Conservation (phyloP, 2,329 filamentous ascomycete species). For the Diaporthe sp. region DNA sequence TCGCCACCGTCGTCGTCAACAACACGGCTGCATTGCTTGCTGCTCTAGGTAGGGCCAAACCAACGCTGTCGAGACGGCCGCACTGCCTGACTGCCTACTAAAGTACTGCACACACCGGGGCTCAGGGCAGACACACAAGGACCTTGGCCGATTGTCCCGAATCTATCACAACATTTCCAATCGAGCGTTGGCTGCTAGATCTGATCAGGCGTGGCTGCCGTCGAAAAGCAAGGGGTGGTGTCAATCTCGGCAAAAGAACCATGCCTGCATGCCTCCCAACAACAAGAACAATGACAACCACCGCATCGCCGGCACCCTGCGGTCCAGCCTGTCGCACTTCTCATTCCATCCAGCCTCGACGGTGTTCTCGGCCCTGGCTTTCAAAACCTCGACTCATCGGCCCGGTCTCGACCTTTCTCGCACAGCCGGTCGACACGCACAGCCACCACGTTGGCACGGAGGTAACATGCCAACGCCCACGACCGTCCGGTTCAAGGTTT, state of each 20-base stretch:
- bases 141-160: not conserved
- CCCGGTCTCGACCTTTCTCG: not conserved
- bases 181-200: constrained; percentile 11
- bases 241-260: constrained; percentile 28
- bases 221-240: constrained; percentile 28
- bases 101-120: not conserved
- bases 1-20: not conserved
- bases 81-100: not conserved
- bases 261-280: constrained; percentile 17
- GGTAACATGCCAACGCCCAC: not conserved
- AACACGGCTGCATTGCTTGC: not conserved
- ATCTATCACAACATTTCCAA: not conserved
- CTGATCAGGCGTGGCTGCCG: constrained; percentile 22
- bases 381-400: not conserved
- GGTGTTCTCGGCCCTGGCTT: not conserved
- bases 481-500: not conserved
- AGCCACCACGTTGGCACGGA: constrained; percentile 26
- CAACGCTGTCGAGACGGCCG: not conserved
- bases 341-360: constrained; percentile 3
- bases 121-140: not conserved
- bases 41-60: not conserved
- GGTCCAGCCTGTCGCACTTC: constrained; percentile 8
- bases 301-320: not conserved
- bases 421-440: not conserved
- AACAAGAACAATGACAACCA: constrained; percentile 4